These are phyloP conservation scores for Neonectria neomacrospora DNA, from an alignment of 2,329 filamentous ascomycete species.

Conservation along the genomic window DNA sequence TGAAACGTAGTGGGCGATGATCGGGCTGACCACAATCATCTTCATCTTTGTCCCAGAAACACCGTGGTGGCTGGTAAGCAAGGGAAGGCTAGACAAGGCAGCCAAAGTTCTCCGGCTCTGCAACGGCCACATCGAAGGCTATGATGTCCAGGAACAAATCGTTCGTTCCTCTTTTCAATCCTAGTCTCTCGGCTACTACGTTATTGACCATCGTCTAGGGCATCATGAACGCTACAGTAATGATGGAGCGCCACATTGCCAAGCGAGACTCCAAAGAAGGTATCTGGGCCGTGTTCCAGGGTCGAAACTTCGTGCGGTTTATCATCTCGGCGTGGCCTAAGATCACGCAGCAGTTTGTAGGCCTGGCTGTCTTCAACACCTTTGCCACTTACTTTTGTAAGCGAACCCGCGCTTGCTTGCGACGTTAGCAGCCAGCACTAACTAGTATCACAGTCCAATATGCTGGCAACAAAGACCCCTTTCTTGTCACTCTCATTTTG, in stretches of 20 bases:
- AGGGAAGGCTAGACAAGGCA: constrained; percentile 22
- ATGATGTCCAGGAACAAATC: constrained; percentile 29
- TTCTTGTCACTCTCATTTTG: constrained; percentile 29
- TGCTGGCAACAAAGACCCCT: constrained; percentile 30
- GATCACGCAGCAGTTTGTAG: constrained; percentile 31
- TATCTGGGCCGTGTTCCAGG: constrained; percentile 25
- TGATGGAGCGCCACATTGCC: constrained; percentile 25
- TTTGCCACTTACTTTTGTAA: constrained; percentile 33
- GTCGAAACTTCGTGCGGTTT: constrained; percentile 28
- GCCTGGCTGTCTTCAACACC: constrained; percentile 31
- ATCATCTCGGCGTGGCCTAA: constrained; percentile 29
- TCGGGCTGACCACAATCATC: constrained; percentile 20
- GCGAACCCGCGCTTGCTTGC: background rate
- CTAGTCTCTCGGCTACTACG: too few species aligned
- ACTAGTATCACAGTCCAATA: constrained; percentile 22
- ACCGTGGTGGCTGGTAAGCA: constrained; percentile 31
- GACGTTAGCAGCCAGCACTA: background rate
- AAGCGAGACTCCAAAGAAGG: constrained; percentile 20
- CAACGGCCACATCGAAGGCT: constrained; percentile 25
- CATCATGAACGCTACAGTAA: constrained; percentile 27
- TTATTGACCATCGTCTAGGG: background rate
- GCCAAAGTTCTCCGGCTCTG: constrained; percentile 19
- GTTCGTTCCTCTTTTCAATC: background rate
- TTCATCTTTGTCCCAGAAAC: constrained; percentile 28
- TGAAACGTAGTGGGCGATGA: constrained; percentile 25